Base-by-base conservation (phyloP, 495 filamentous ascomycete species). In the Trichoderma orchidacearum region DNA sequence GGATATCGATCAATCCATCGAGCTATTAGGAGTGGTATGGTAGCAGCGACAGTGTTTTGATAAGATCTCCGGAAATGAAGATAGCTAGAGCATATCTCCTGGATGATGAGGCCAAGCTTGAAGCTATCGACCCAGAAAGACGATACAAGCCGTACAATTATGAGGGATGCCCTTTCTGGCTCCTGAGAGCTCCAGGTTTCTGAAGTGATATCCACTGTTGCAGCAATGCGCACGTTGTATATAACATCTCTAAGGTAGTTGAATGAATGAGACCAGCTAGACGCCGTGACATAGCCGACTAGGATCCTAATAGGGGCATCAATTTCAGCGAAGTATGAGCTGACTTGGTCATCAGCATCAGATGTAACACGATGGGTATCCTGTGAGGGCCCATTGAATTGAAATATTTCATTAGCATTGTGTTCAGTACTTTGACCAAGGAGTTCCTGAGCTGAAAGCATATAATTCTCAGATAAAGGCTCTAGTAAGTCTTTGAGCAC, bases 1-100 rank as follows among this genome's bases (percentile, higher is more conserved):
- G 82, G 81, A 58, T 80, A 80, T 9, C 77, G 72, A 58, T 85
- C 81, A 31, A 85, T 71, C 82, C 82, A 85, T 52, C 79, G 69
- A 34, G 74, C 76, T 38, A 85, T 81, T 32, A 82, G 64, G 56
- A 80, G 66, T 1, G 82, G 80, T 3, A 79, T 66, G 35, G 83
- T 70, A 17, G 81, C 66, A 27, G 81, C 82, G 15, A 85, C 72
- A 17, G 77, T 76, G 57, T 81, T 83, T 60, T 85, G 82, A 54
- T 76, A 81, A 3, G 74, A 60, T 63, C 79, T 83, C 54, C 79
- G 77, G 55, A 84, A 76, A 58, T 81, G 79, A 51, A 84, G 66
- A 64, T 84, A 84, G 59, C 74, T 80, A 30, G 79, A 79, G 60
- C 80, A 78, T 17, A 85, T 69, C 64, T 85, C 82, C 56, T 83